These are phyloP conservation scores for Phytopythium cucurbitacearum DNA, from an alignment of 352 stramenopile species.

Conservation along the genomic window DNA sequence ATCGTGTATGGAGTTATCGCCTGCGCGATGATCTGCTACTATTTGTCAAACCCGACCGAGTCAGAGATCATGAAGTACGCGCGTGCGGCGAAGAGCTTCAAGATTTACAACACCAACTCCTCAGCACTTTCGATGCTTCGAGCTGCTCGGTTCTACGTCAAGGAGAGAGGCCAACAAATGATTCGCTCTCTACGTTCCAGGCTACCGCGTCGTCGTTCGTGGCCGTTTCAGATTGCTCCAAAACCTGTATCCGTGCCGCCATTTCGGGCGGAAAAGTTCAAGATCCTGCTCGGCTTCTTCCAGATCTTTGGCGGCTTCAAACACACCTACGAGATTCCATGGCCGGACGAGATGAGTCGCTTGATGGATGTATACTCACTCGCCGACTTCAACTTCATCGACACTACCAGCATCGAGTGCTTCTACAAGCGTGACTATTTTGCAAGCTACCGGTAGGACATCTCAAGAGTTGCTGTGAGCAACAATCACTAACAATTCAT, in stretches of 20 bases:
- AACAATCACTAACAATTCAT: neutral
- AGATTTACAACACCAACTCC: conserved; percentile 30
- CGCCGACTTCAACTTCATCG: conserved; percentile 63
- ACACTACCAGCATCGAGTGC: conserved; percentile 62
- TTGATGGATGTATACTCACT: conserved; percentile 71
- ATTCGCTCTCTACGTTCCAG: conserved; percentile 1
- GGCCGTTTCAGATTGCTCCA: conserved; percentile 42
- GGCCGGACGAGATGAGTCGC: conserved; percentile 46
- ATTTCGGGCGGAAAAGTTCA: conserved; percentile 67
- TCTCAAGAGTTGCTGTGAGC: neutral
- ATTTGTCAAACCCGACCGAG: conserved; percentile 48
- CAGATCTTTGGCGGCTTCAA: conserved; percentile 75
- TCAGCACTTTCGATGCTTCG: conserved; percentile 15
- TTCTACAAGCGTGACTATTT: conserved; percentile 67
- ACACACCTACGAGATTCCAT: conserved; percentile 68
- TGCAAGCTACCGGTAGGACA: conserved; percentile 38
- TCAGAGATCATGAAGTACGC: conserved; percentile 47
- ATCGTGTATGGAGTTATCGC: conserved; percentile 28
- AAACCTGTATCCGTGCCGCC: conserved; percentile 12
- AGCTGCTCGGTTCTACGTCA: conserved; percentile 17
- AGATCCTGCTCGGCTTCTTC: conserved; percentile 76
- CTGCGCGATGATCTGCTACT: conserved; percentile 27
- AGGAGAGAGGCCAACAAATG: conserved; percentile 14
- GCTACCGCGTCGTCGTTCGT: neutral
- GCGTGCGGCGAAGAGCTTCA: conserved; percentile 44